Evolutionary conservation across 306 rosid genomes (phyloP), one percentile per base, ranked within the genome.

Genomic region (Purshia tridentata): DNA sequence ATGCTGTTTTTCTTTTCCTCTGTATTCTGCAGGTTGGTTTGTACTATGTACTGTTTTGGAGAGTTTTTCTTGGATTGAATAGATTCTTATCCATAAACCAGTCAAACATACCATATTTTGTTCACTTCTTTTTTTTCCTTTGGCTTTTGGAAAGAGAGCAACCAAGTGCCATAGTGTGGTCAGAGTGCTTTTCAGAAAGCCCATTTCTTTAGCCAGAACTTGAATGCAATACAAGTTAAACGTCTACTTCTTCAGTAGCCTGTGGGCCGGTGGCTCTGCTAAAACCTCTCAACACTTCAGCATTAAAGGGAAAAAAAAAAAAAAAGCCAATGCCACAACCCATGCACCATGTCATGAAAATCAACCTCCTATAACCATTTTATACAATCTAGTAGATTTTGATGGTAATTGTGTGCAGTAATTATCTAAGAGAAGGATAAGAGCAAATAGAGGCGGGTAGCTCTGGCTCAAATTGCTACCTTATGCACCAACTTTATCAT

Each of bases 1-100:
- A 23, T 12, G 65, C 11, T 61, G 67, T 8, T 37, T 40, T 61
- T 15, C 29, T 42, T 69, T 10, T 18, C 54, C 19, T 70, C 23
- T 20, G 65, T 64, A 18, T 14, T 40, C 37, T 53, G 40, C 74
- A 12, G 63, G 74, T 69, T 53, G 41, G 63, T 69, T 70, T 70
- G 75, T 56, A 22, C 45, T 14, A 0, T 56, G 74, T 52, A 69
- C 52, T 12, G 41, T 35, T 40, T 69, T 53, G 12, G 37, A 68
- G 61, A 35, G 47, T 41, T 29, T 4, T 15, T 67, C 18, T 69
- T 54, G 41, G 41, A 54, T 54, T 19, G 41, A 55, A 55, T 55
- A 55, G 37, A 42, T 41, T 42, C 15, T 39, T 9, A 41, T 9
- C 35, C 29, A 18, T 20, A 18, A 52, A 19, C 40, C 19, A 54